phyloP scores from a whole-genome alignment of 108 stramenopile species.

The Epipyxis sp. region DNA sequence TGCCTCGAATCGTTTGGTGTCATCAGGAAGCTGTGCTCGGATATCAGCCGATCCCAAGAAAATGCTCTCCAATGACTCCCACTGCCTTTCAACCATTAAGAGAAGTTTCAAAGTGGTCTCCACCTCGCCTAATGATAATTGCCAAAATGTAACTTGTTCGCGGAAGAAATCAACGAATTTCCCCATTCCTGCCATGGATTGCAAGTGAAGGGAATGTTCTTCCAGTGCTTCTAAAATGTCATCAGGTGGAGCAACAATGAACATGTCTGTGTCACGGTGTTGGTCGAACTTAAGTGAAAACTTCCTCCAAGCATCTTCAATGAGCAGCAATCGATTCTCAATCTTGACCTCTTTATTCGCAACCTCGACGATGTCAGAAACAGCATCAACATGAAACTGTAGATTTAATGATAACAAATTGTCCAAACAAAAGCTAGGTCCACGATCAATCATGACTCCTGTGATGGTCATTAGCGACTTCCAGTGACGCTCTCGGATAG shows the following conservation, averaged over 20 bases:
- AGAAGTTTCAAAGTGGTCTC: constrained; percentile 37
- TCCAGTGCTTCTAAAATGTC: constrained; percentile 51
- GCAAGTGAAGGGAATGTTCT: constrained; percentile 49
- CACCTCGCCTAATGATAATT: constrained; percentile 38
- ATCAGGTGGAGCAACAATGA: constrained; percentile 41
- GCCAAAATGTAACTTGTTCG: constrained; percentile 36
- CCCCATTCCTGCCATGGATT: constrained; percentile 47
- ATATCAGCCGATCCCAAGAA: constrained; percentile 51
- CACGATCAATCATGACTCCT: constrained; percentile 30
- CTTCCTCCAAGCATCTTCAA: constrained; percentile 43
- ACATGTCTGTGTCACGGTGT: constrained; percentile 45
- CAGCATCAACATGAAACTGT: constrained; percentile 41
- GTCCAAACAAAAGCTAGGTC: constrained; percentile 36
- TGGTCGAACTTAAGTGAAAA: constrained; percentile 19
- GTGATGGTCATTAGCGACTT: constrained; percentile 41
- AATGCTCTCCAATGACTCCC: constrained; percentile 50
- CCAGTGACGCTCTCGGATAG: constrained; percentile 56
- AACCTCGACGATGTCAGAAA: constrained; percentile 48
- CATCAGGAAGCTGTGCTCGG: constrained; percentile 50
- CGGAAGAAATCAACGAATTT: constrained; percentile 52
- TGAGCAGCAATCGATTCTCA: constrained; percentile 39
- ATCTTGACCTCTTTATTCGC: constrained; percentile 51
- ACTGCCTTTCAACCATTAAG: constrained; percentile 43
- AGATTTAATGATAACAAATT: constrained; percentile 42
- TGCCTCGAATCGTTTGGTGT: constrained; percentile 52